Percentiles rank a stretch among this genome's conserved stretches.
Evolutionary conservation across 2,329 filamentous ascomycete species (phyloP).

Genomic region (Venturiaceae sp.): DNA sequence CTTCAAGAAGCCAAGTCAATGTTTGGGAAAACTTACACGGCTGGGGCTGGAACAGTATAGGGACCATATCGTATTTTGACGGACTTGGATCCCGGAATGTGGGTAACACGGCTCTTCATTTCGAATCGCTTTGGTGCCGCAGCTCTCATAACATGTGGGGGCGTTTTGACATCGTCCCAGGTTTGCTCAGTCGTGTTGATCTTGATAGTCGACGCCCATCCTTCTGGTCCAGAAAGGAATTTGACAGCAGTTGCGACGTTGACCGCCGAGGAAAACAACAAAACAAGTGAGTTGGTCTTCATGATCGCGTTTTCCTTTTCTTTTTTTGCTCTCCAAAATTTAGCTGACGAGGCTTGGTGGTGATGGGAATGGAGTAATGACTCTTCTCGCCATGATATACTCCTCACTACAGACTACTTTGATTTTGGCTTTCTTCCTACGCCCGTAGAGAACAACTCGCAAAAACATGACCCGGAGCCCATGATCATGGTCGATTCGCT

Average conservation of each 20-base stretch:
- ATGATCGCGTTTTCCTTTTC: background rate
- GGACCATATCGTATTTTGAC: constrained; percentile 7
- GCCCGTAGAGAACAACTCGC: too few relatives aligned
- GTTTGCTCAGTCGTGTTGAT: background rate
- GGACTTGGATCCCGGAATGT: constrained; percentile 1
- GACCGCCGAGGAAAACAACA: background rate
- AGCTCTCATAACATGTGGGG: background rate
- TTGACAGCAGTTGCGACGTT: background rate
- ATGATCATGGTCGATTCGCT: too few relatives aligned
- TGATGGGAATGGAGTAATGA: too few relatives aligned
- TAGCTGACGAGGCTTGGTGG: too few relatives aligned
- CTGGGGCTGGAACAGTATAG: background rate
- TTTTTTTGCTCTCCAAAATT: too few relatives aligned
- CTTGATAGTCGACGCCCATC: background rate
- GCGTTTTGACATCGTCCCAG: background rate
- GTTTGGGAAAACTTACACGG: background rate
- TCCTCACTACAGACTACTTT: too few relatives aligned
- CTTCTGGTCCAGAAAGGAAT: background rate
- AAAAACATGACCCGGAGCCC: too few relatives aligned
- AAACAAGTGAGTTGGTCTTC: background rate
- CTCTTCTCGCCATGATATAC: too few relatives aligned
- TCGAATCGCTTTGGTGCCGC: background rate
- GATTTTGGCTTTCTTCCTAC: too few relatives aligned
- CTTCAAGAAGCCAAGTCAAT: background rate
- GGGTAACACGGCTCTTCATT: background rate